phyloP scores from a whole-genome alignment of 139 green algal species.

The Chlorella sp. region DNA sequence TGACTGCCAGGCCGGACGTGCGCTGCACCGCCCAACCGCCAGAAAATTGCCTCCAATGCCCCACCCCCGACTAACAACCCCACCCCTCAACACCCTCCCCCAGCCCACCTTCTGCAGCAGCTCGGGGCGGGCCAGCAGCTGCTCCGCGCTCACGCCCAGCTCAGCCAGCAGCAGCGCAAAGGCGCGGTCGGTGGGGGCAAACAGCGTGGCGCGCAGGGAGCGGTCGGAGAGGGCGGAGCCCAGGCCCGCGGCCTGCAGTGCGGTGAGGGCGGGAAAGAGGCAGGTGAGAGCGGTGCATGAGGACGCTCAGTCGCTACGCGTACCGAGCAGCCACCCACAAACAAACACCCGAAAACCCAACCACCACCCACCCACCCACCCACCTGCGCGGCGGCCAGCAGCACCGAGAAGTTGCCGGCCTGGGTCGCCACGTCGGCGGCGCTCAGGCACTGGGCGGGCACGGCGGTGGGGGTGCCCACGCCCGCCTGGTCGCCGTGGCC shows the following conservation, averaged over 20 bases:
- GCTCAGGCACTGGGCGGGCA: conserved; percentile 7
- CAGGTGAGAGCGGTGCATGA: neutral
- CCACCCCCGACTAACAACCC: neutral
- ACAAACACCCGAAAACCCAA: neutral
- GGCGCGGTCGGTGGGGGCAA: conserved; percentile 37
- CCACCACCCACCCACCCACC: neutral
- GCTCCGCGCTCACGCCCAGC: neutral
- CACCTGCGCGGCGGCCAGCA: conserved; percentile 20
- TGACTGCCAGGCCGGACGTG: neutral
- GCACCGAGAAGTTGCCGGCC: conserved; percentile 10
- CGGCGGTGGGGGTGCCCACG: conserved; percentile 13
- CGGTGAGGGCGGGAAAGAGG: too few relatives aligned
- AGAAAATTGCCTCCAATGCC: too few relatives aligned
- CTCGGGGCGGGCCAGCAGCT: conserved; percentile 9
- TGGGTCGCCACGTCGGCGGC: neutral
- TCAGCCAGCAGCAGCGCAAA: conserved; percentile 7
- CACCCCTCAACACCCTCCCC: neutral
- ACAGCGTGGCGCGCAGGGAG: conserved; percentile 35
- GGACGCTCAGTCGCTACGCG: too few relatives aligned
- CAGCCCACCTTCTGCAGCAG: conserved; percentile 14
- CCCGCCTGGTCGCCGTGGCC: neutral
- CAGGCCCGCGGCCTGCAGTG: conserved; percentile 30
- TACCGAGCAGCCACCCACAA: neutral
- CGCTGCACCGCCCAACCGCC: neutral
- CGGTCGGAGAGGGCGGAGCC: conserved; percentile 12